phyloP scores from a whole-genome alignment of 192 early-diverging fungal genomes.

The Backusella macrospora region DNA sequence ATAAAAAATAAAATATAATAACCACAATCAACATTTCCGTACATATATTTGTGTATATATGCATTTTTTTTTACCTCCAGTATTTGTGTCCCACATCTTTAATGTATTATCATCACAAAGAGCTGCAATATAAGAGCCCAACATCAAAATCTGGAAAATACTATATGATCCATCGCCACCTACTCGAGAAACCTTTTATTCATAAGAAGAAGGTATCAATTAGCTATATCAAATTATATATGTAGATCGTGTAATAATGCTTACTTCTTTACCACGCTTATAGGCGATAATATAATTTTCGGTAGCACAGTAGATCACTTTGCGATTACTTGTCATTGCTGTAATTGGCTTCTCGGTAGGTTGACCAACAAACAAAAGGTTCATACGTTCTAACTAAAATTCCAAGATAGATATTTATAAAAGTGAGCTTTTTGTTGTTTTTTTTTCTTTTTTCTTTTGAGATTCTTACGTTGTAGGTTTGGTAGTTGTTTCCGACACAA shows the following conservation, averaged over 20 bases:
- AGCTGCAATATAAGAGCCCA: constrained; percentile 78
- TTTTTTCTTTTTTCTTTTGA: background rate
- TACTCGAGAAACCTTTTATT: constrained; percentile 31
- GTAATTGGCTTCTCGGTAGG: constrained; percentile 68
- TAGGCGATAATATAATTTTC: constrained; percentile 63
- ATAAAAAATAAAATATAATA: background rate
- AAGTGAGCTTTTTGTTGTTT: background rate
- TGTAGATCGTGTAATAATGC: background rate
- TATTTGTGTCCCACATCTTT: constrained; percentile 75
- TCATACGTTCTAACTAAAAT: constrained; percentile 68
- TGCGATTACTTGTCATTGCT: constrained; percentile 66
- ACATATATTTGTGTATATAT: background rate
- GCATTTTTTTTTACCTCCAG: constrained; percentile 54
- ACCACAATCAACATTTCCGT: background rate
- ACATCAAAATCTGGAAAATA: constrained; percentile 67
- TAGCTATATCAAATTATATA: background rate
- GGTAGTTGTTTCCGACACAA: constrained; percentile 85
- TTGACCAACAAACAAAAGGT: constrained; percentile 78
- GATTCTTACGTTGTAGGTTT: constrained; percentile 78
- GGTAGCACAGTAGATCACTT: constrained; percentile 76
- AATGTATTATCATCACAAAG: constrained; percentile 81
- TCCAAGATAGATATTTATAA: background rate
- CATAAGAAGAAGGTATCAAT: constrained; percentile 25
- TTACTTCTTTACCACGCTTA: constrained; percentile 71
- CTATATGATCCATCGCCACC: constrained; percentile 39